Conservation (phyloP, 495 filamentous ascomycete genomes). For the Neurospora sp. region DNA sequence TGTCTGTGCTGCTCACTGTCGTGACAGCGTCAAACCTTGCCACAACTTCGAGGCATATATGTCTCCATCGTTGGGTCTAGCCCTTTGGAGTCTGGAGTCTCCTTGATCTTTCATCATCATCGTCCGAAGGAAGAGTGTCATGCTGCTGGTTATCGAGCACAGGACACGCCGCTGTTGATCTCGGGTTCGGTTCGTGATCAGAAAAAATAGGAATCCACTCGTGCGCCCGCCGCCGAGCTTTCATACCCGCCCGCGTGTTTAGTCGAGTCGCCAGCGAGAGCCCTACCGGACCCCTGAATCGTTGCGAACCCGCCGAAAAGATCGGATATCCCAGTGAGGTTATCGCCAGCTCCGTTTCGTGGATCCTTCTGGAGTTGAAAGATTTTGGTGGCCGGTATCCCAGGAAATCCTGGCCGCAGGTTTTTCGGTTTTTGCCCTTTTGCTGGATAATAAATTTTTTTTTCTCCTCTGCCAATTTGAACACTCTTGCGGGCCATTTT, state of each 20-base stretch:
- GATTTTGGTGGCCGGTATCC: constrained; percentile 17
- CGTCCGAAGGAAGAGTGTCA: constrained; percentile 8
- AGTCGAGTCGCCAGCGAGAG: constrained; percentile 6
- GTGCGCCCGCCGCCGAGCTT: constrained; percentile 7
- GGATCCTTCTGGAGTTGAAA: constrained; percentile 19
- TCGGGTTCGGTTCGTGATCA: background rate
- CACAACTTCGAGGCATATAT: constrained; percentile 19
- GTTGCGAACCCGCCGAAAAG: constrained; percentile 10
- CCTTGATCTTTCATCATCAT: constrained; percentile 1
- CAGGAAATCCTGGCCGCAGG: constrained; percentile 22
- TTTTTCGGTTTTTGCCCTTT: constrained; percentile 16
- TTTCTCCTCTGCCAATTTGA: constrained; percentile 5
- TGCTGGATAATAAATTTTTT: constrained; percentile 6
- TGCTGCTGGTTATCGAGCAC: constrained; percentile 1
- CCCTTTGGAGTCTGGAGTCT: constrained; percentile 3
- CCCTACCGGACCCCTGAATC: constrained; percentile 9
- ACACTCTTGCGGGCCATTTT: constrained; percentile 2
- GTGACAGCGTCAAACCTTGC: constrained; percentile 20
- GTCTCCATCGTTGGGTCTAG: constrained; percentile 17
- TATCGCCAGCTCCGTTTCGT: constrained; percentile 18
- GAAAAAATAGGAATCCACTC: constrained; percentile 1
- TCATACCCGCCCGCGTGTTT: constrained; percentile 10
- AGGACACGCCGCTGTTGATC: constrained; percentile 1
- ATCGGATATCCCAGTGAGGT: constrained; percentile 19
- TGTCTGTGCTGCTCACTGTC: constrained; percentile 3